A percentile compares a stretch with the other conserved stretches of the same genome.
Conservation (phyloP, 2,329 filamentous ascomycete species). For the Dendrostoma leiphaemia region DNA sequence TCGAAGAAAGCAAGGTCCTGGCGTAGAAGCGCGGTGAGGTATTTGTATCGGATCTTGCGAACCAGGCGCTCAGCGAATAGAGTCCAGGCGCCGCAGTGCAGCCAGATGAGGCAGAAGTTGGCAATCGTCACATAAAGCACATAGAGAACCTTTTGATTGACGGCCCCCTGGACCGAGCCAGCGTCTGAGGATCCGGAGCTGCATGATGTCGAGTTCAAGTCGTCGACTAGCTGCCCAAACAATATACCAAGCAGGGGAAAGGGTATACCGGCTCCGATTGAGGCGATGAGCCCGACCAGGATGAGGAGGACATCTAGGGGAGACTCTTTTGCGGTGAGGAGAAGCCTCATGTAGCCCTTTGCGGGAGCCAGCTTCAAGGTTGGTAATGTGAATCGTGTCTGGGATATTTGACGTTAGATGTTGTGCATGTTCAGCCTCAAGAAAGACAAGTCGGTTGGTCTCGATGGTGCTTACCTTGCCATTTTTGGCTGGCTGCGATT, state of each 20-base stretch:
- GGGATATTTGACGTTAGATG: too few relatives aligned
- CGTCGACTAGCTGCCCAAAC: constrained; percentile 6
- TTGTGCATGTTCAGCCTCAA: too few relatives aligned
- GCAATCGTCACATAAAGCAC: constrained; percentile 1
- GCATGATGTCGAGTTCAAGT: constrained; percentile 1
- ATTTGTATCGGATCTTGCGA: constrained; percentile 53
- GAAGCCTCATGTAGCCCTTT: constrained; percentile 2
- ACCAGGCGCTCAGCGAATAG: constrained; percentile 55
- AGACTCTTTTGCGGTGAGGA: neutral
- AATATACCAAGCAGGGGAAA: constrained; percentile 9
- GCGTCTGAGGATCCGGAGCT: neutral
- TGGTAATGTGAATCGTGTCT: neutral
- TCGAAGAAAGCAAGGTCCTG: constrained; percentile 60
- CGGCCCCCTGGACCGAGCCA: neutral
- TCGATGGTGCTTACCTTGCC: constrained; percentile 4
- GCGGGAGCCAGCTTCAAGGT: neutral
- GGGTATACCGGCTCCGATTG: constrained; percentile 6
- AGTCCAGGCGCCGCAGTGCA: constrained; percentile 1
- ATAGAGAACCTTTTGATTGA: constrained; percentile 5
- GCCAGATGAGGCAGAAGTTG: constrained; percentile 9
- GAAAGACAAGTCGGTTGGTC: neutral
- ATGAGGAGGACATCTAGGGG: neutral
- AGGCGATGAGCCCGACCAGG: neutral
- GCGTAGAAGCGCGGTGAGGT: constrained; percentile 50
- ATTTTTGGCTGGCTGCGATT: neutral